Evolutionary conservation across 139 green algal species (phyloP).

Genomic region (Spirogloea muscicola): DNA sequence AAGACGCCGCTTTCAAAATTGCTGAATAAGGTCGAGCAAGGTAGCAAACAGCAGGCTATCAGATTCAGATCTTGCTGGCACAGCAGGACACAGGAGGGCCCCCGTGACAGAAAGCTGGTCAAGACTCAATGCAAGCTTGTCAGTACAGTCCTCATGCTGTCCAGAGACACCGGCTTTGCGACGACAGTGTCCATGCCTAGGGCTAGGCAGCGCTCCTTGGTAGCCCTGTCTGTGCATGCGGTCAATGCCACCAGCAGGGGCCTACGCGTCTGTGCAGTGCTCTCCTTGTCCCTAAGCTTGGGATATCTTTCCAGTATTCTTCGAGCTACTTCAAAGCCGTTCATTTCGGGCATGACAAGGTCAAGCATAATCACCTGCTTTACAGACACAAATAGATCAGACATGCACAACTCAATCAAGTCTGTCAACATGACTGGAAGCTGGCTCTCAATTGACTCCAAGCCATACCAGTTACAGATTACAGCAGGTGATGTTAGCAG

Average conservation of each 20-base stretch:
- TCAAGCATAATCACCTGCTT: constrained; percentile 15
- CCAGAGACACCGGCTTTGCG: constrained; percentile 39
- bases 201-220: constrained; percentile 21
- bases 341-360: constrained; percentile 28
- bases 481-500: too few species aligned
- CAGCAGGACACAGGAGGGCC: too few species aligned
- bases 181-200: constrained; percentile 37
- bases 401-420: not conserved
- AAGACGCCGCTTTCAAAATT: too few species aligned
- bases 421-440: not conserved
- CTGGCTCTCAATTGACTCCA: too few species aligned
- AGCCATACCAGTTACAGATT: too few species aligned
- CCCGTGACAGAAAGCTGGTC: too few species aligned
- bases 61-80: too few species aligned
- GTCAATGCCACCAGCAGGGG: constrained; percentile 27
- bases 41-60: too few species aligned
- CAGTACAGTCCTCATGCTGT: constrained; percentile 38
- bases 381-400: too few species aligned
- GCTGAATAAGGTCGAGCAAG: too few species aligned
- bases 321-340: constrained; percentile 27
- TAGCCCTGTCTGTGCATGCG: constrained; percentile 31
- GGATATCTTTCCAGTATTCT: not conserved
- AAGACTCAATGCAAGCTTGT: too few species aligned
- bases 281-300: constrained; percentile 1
- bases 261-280: not conserved